phyloP scores from a whole-genome alignment of 1,139 yeast genomes.

The Debaryomyces subglobosus region DNA sequence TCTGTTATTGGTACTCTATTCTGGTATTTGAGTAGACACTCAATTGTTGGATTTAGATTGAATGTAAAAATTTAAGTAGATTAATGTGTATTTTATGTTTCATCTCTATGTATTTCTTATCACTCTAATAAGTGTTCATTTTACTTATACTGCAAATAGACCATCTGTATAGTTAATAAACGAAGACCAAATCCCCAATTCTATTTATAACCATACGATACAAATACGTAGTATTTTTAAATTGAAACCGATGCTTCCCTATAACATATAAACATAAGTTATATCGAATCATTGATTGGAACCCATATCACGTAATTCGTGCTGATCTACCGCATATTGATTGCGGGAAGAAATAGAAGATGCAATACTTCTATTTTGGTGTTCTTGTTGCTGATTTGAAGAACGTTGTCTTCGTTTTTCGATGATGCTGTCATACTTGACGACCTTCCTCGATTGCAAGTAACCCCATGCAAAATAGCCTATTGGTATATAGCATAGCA shows the following conservation, averaged over 20 bases:
- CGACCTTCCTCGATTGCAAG: slow-evolving; percentile 25
- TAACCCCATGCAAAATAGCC: slow-evolving; percentile 42
- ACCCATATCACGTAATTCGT: slow-evolving; percentile 1
- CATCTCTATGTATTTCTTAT: not conserved
- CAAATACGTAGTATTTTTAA: not conserved
- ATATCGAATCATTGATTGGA: not conserved
- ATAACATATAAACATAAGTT: not conserved
- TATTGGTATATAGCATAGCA: slow-evolving; percentile 40
- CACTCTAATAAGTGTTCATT: not conserved
- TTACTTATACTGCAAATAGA: not conserved
- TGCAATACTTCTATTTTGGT: not conserved
- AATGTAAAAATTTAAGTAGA: slow-evolving; percentile 31
- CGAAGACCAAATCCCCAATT: not conserved
- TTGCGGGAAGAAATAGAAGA: slow-evolving; percentile 2
- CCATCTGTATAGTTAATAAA: not conserved
- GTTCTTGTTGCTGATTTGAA: slow-evolving; percentile 4
- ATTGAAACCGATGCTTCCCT: not conserved
- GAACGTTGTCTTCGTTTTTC: slow-evolving; percentile 21
- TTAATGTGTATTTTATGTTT: not conserved
- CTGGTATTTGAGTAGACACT: slow-evolving; percentile 38
- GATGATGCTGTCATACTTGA: slow-evolving; percentile 27
- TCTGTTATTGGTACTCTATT: slow-evolving; percentile 30
- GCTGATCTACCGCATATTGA: not conserved
- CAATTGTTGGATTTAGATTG: slow-evolving; percentile 35
- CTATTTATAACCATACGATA: not conserved